Evolutionary conservation across 306 rosid genomes (phyloP), one percentile per base, ranked within the genome.

Genomic region (Cucumis cinereus): DNA sequence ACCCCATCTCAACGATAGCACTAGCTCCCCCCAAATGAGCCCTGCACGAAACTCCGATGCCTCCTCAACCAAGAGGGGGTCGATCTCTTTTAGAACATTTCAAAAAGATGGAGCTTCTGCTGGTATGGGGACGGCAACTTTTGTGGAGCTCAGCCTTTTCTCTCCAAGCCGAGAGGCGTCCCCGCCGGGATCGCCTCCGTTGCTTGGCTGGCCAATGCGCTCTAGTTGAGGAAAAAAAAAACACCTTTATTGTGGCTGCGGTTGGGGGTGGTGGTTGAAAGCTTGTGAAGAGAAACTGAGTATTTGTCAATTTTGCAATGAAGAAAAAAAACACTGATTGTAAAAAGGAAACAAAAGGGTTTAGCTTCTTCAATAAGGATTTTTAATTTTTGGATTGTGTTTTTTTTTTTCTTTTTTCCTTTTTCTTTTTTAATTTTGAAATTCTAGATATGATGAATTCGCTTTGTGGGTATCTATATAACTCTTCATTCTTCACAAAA

Each of bases 121-220:
- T 38, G 76, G 60, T 16, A 23, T 70, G 75, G 75, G 75, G 15
- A 83, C 90, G 26, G 94, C 87, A 58, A 73, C 93, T 78, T 94
- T 88, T 83, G 96, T 94, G 76, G 98, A 94, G 76, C 83, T 94
- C 17, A 94, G 98, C 79, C 96, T 91, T 45, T 91, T 94, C 80
- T 94, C 98, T 74, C 94, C 97, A 16, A 90, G 95, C 82, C 85
- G 62, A 54, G 90, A 87, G 68, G 87, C 69, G 43, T 76, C 90
- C 58, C 95, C 95, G 20, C 92, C 90, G 0, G 97, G 90, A 24
- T 94, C 98, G 1, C 98, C 97, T 41, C 93, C 96, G 6, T 93
- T 81, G 35, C 87, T 82, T 0, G 95, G 98, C 79, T 94, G 96
- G 98, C 97, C 97, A 4, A 87, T 88, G 94, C 89, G 85, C 33